Base-by-base conservation (phyloP, 2,329 filamentous ascomycete genomes). In the Clarireedia homoeocarpa region DNA sequence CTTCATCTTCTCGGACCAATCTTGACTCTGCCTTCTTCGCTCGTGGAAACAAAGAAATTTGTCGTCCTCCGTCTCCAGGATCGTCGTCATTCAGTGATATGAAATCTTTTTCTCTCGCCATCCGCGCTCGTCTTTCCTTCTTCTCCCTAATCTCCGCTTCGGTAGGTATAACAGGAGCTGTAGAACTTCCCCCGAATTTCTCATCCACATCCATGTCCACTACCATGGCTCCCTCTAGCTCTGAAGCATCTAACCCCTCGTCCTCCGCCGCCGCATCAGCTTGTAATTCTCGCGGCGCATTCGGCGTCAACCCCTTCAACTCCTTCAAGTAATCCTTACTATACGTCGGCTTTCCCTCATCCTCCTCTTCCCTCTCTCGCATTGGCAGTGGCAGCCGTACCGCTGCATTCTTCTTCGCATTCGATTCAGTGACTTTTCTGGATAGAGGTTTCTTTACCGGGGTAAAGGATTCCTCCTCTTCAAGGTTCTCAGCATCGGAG, bases 111-210 rank as follows among this genome's bases (percentile, higher is more conserved):
- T 91, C 84, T 53, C 83, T 78, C 0, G 91, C 91, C 10, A 95
- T 71, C 1, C 92, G 84, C n/a, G 87, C 86, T 15, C 92, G 82
- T 2, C 94, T 83, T 58, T 90, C 88, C 71, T 96, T 97, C 75
- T 91, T 95, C 72, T 95, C 91, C 27, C 81, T 81, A 51, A 97
- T 95, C 67, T 96, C 89, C 2, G 87, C 82, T 59, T 91, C 87
- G 2, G 86, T 91, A 3, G 92, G 84, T 61, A 96, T 91, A 5
- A 75, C 76, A 14, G 66, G 54, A 59, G 96, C 90, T 5, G 75
- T 76, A n/a, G 30, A 34, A 65, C 30, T 45, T 6, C 44, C 38
- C 36, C 26, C 58, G 39, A 58, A 45, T 4, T 57, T 60, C 9
- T 59, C 58, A n/a, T 64, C 59, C 10, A 58, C 56, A 6, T 62